phyloP scores from a whole-genome alignment of 306 rosid species.

The Aeschynomene evenia region DNA sequence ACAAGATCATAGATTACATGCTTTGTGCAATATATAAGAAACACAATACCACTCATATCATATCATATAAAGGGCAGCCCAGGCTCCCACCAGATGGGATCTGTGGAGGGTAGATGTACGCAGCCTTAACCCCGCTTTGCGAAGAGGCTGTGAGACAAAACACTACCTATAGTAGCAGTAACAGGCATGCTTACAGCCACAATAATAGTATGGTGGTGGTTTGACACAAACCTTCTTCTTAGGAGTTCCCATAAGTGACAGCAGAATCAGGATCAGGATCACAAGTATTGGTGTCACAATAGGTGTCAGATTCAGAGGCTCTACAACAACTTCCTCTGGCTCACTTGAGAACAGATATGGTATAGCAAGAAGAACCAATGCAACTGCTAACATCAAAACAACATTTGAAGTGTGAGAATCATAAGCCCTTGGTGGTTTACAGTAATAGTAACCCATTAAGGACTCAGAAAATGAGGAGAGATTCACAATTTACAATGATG shows the following conservation, averaged over 20 bases:
- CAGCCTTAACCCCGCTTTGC: no score
- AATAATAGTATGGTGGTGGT: conserved; percentile 34
- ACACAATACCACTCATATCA: conserved; percentile 1
- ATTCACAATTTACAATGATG: conserved; percentile 21
- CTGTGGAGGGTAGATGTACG: no score
- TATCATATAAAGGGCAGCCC: no score
- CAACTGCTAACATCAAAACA: conserved; percentile 53
- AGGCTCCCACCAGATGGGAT: no score
- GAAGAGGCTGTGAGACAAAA: neutral
- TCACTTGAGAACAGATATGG: conserved; percentile 42
- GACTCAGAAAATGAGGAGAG: conserved; percentile 3
- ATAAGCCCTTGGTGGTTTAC: conserved; percentile 40
- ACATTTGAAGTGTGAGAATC: conserved; percentile 36
- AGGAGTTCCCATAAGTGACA: conserved; percentile 41
- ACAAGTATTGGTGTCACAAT: conserved; percentile 40
- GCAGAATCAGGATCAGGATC: conserved; percentile 41
- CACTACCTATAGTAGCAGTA: conserved; percentile 41
- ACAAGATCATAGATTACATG: conserved; percentile 9
- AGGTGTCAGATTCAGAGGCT: conserved; percentile 1
- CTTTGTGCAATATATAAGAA: neutral
- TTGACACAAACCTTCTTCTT: conserved; percentile 4
- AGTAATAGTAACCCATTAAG: conserved; percentile 51
- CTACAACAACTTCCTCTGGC: conserved; percentile 4
- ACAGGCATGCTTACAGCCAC: conserved; percentile 41
- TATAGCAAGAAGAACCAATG: conserved; percentile 38